These are phyloP conservation scores for Quambalaria eucalypti DNA, from an alignment of 1,284 basidiomycete species.

Conservation along the genomic window DNA sequence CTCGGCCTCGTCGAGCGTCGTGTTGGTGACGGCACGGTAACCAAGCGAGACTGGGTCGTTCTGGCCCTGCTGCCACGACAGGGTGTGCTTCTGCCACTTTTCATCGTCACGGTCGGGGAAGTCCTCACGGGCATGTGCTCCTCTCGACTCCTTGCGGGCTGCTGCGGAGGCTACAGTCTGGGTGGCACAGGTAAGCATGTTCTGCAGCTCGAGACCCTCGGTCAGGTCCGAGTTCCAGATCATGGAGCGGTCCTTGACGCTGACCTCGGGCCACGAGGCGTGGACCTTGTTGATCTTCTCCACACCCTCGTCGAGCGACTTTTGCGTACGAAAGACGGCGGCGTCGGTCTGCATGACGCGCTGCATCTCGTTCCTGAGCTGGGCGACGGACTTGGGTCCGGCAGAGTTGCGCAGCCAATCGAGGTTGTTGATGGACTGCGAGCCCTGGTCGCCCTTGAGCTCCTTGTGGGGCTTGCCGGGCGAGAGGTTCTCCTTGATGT, in stretches of 20 bases:
- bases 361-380: constrained; percentile 91
- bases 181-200: constrained; percentile 85
- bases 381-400: constrained; percentile 75
- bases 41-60: constrained; percentile 73
- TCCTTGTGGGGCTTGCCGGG: constrained; percentile 86
- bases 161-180: constrained; percentile 93
- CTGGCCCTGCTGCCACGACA: constrained; percentile 30
- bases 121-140: constrained; percentile 95
- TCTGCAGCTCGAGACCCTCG: constrained; percentile 93
- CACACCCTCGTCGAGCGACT: constrained; percentile 84
- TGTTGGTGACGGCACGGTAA: constrained; percentile 76
- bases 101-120: constrained; percentile 74
- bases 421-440: constrained; percentile 75
- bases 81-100: constrained; percentile 44
- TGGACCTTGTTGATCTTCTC: constrained; percentile 75
- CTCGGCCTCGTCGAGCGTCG: constrained; percentile 87
- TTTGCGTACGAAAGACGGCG: constrained; percentile 65
- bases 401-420: constrained; percentile 69
- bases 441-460: constrained; percentile 78
- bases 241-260: constrained; percentile 95
- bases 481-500: constrained; percentile 83
- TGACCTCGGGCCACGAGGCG: constrained; percentile 77
- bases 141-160: constrained; percentile 90
- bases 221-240: constrained; percentile 84
- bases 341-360: constrained; percentile 82